Evolutionary conservation across 2,329 filamentous ascomycete species (phyloP).

Genomic region (Nemania sp.): DNA sequence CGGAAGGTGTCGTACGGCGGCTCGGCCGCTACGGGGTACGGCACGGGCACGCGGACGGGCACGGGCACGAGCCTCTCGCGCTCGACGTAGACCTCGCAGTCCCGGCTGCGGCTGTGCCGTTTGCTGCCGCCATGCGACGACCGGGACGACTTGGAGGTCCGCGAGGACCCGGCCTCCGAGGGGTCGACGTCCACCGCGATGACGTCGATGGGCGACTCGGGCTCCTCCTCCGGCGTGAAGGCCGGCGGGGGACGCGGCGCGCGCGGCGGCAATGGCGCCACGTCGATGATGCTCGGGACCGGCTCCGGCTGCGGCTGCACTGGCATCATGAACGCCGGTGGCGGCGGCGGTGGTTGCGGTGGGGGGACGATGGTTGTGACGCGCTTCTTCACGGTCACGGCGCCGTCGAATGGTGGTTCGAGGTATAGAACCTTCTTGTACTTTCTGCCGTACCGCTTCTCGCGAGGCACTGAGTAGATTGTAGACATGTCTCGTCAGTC

Average conservation of each 20-base stretch:
- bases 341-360: conserved; percentile 32
- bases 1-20: conserved; percentile 55
- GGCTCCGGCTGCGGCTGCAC: conserved; percentile 34
- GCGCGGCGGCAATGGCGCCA: conserved; percentile 35
- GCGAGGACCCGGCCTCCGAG: conserved; percentile 31
- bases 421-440: conserved; percentile 50
- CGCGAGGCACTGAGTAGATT: conserved; percentile 40
- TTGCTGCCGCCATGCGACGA: conserved; percentile 30
- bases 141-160: conserved; percentile 33
- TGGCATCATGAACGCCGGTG: conserved; percentile 27
- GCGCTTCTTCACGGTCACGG: conserved; percentile 43
- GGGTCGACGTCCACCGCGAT: conserved; percentile 50
- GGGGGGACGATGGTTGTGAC: conserved; percentile 47
- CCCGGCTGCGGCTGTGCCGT: conserved; percentile 35
- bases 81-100: conserved; percentile 57
- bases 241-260: conserved; percentile 30
- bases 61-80: conserved; percentile 55
- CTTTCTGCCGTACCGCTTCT: conserved; percentile 42
- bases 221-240: conserved; percentile 25
- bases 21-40: conserved; percentile 49
- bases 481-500: conserved; percentile 41
- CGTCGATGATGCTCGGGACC: conserved; percentile 33
- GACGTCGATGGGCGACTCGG: conserved; percentile 45
- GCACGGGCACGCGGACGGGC: conserved; percentile 50
- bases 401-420: conserved; percentile 45